A percentile compares a stretch with the other conserved stretches of the same genome.
These are phyloP conservation scores for Aegilops tauschii DNA, from an alignment of 176 grass and related monocot species.

Conservation along the genomic window DNA sequence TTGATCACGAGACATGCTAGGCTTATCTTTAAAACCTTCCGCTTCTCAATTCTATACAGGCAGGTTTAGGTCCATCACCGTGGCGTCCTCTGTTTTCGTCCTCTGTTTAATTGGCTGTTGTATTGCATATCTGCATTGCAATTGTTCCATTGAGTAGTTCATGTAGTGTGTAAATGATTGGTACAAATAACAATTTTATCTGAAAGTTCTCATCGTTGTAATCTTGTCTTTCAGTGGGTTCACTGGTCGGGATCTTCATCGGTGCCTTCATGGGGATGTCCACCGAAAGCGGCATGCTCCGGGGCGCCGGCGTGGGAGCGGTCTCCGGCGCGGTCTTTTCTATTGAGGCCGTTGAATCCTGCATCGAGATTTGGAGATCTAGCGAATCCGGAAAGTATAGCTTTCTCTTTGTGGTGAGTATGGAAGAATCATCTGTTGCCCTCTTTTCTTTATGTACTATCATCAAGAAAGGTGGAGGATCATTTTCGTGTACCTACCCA, in stretches of 20 bases:
- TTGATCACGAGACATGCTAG: background rate
- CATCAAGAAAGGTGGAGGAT: conserved; percentile 21
- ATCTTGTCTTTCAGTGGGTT: conserved; percentile 55
- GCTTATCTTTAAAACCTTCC: background rate
- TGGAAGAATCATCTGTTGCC: background rate
- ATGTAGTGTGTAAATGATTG: background rate
- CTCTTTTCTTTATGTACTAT: background rate
- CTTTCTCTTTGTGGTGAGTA: conserved; percentile 77
- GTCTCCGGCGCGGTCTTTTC: conserved; percentile 87
- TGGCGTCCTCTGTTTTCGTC: background rate
- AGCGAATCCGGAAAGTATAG: conserved; percentile 79
- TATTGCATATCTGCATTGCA: background rate
- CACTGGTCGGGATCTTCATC: conserved; percentile 69
- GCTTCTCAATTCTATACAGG: background rate
- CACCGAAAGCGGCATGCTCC: conserved; percentile 72
- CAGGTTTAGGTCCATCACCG: background rate
- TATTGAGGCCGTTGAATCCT: conserved; percentile 92
- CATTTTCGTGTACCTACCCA: conserved; percentile 37
- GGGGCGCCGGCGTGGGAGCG: conserved; percentile 78
- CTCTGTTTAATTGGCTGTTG: background rate
- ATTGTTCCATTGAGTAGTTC: background rate
- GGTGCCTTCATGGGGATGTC: conserved; percentile 81
- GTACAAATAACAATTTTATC: background rate
- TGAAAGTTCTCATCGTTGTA: background rate
- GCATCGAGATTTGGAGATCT: conserved; percentile 78